phyloP scores from a whole-genome alignment of 352 stramenopile genomes.

The Globisporangium takayamanum region DNA sequence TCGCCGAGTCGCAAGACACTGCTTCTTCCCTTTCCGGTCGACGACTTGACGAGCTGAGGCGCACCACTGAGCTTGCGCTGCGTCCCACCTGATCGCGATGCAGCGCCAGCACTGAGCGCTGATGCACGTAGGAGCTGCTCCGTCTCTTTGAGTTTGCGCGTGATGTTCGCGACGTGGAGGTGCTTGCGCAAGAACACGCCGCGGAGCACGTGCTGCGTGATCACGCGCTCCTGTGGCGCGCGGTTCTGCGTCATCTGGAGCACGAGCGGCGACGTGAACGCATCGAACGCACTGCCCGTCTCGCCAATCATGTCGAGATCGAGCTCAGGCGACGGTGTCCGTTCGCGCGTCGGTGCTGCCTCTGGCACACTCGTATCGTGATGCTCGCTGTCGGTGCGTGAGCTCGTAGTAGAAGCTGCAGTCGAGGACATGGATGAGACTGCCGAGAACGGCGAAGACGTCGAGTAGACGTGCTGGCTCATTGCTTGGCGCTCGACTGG shows the following conservation, averaged over 20 bases:
- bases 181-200: slow-evolving; percentile 64
- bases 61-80: neutral
- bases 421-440: too few relatives aligned
- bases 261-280: slow-evolving; percentile 27
- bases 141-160: slow-evolving; percentile 56
- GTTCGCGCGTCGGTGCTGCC: neutral
- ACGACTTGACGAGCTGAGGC: neutral
- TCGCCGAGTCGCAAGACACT: neutral
- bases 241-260: slow-evolving; percentile 22
- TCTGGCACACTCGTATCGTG: neutral
- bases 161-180: slow-evolving; percentile 53
- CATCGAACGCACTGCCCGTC: slow-evolving; percentile 2
- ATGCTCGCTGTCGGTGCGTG: too few relatives aligned
- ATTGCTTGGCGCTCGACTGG: too few relatives aligned
- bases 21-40: neutral
- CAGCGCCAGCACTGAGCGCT: slow-evolving; percentile 17
- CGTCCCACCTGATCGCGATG: slow-evolving; percentile 1
- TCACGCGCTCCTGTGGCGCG: slow-evolving; percentile 33
- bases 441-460: neutral
- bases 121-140: slow-evolving; percentile 39
- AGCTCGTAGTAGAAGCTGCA: too few relatives aligned
- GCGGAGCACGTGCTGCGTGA: slow-evolving; percentile 50
- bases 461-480: too few relatives aligned
- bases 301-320: neutral
- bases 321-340: neutral